phyloP scores from a whole-genome alignment of 768 basidiomycete species.

The Mycena epipterygia region DNA sequence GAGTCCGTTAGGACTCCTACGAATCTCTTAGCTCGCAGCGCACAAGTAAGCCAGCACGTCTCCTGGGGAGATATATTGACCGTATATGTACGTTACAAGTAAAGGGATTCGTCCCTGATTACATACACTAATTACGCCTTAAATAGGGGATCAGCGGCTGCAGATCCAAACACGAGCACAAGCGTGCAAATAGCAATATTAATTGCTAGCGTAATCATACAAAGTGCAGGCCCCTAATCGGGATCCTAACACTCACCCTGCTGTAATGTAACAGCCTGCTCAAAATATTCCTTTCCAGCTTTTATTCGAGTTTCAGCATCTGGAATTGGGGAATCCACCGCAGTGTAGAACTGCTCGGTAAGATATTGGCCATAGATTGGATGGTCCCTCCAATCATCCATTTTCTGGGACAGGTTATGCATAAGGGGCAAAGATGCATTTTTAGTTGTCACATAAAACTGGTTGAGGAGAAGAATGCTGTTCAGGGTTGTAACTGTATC shows the following conservation, averaged over 20 bases:
- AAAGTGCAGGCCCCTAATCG: neutral
- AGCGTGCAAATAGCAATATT: no score
- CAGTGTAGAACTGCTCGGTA: neutral
- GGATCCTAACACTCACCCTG: no score
- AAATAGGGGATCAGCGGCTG: no score
- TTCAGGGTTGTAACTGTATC: neutral
- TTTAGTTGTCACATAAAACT: neutral
- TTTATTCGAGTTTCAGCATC: neutral
- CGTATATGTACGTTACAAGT: no score
- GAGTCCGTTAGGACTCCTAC: no score
- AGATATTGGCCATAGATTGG: conserved; percentile 2
- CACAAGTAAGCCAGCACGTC: no score
- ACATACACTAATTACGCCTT: no score
- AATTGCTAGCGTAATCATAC: no score
- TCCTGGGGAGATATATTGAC: no score
- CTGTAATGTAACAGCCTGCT: neutral
- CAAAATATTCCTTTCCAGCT: neutral
- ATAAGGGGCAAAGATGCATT: neutral
- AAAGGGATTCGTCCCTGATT: no score
- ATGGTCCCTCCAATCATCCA: neutral
- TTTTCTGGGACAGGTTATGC: neutral
- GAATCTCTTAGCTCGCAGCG: no score
- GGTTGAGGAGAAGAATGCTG: neutral
- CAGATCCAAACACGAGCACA: no score
- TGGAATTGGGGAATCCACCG: neutral